phyloP scores from a whole-genome alignment of 2,329 filamentous ascomycete species.

The Penicillium sp. region DNA sequence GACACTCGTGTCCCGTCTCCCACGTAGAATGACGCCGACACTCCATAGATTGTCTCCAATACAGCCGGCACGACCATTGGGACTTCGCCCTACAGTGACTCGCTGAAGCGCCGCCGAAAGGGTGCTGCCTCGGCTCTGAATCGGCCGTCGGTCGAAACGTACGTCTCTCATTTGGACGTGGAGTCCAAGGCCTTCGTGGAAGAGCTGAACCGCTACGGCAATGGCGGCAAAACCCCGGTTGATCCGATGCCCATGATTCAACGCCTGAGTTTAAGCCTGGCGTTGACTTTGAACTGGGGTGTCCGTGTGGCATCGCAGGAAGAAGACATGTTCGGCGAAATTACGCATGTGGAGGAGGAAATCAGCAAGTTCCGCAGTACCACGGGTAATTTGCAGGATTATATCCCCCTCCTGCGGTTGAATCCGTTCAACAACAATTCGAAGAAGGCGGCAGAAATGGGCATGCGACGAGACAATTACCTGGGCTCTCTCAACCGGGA shows the following conservation, averaged over 20 bases:
- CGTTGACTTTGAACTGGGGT: constrained; percentile 64
- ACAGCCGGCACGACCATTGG: constrained; percentile 65
- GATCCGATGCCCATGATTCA: constrained; percentile 67
- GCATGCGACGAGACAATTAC: constrained; percentile 58
- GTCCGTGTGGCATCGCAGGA: constrained; percentile 57
- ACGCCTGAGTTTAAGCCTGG: constrained; percentile 58
- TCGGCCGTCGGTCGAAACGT: constrained; percentile 59
- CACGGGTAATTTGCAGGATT: constrained; percentile 75
- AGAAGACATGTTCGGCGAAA: constrained; percentile 64
- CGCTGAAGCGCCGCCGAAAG: constrained; percentile 60
- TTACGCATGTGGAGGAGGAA: constrained; percentile 67
- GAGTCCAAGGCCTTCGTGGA: constrained; percentile 61
- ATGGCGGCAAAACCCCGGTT: constrained; percentile 51
- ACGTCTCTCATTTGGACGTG: constrained; percentile 58
- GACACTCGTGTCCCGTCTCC: not conserved
- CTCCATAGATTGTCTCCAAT: constrained; percentile 54
- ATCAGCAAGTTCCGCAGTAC: constrained; percentile 71
- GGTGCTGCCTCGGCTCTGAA: constrained; percentile 63
- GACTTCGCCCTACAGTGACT: constrained; percentile 63
- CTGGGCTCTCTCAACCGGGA: constrained; percentile 54
- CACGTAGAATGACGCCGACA: not conserved
- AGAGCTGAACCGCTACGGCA: constrained; percentile 57
- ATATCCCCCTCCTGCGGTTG: constrained; percentile 66
- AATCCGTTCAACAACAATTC: constrained; percentile 60
- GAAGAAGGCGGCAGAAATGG: constrained; percentile 56